phyloP scores from a whole-genome alignment of 2,329 filamentous ascomycete species.

The Aotearoamyces nothofagi region DNA sequence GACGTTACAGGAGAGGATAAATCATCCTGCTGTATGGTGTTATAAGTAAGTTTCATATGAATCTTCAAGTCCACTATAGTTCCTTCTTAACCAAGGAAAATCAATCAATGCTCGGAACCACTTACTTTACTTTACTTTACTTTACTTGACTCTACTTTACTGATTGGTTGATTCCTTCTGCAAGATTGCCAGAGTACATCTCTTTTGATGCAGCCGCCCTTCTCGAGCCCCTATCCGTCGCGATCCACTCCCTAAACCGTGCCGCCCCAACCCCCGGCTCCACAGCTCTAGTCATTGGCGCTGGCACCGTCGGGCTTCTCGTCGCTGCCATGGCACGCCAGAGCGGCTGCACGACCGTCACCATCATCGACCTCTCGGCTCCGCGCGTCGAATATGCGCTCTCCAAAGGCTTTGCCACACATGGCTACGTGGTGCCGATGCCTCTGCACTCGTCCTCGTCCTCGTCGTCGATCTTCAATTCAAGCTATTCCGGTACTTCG shows the following conservation, averaged over 20 bases:
- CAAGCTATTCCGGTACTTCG: slow-evolving; percentile 29
- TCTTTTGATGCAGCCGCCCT: slow-evolving; percentile 44
- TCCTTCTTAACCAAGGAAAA: too few relatives aligned
- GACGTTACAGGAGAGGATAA: slow-evolving; percentile 45
- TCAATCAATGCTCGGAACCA: too few relatives aligned
- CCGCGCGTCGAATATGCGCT: slow-evolving; percentile 45
- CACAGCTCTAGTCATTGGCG: slow-evolving; percentile 46
- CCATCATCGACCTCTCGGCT: slow-evolving; percentile 43
- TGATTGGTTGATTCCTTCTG: too few relatives aligned
- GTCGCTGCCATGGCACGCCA: slow-evolving; percentile 47
- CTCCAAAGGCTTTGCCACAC: slow-evolving; percentile 41
- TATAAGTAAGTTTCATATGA: slow-evolving; percentile 34
- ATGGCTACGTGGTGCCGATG: slow-evolving; percentile 37
- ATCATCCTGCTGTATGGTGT: slow-evolving; percentile 46
- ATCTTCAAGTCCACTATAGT: neutral
- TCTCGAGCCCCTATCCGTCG: slow-evolving; percentile 45
- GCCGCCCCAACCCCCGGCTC: slow-evolving; percentile 35
- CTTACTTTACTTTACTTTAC: too few relatives aligned
- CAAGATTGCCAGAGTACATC: slow-evolving; percentile 39
- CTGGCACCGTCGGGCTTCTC: slow-evolving; percentile 46
- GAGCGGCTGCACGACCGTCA: slow-evolving; percentile 41
- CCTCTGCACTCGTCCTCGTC: slow-evolving; percentile 28
- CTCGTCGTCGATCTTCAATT: slow-evolving; percentile 26
- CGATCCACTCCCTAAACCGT: slow-evolving; percentile 44
- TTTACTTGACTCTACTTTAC: too few relatives aligned